Conservation (phyloP, 2,329 filamentous ascomycete species). For the Teratosphaeria gauchensis region DNA sequence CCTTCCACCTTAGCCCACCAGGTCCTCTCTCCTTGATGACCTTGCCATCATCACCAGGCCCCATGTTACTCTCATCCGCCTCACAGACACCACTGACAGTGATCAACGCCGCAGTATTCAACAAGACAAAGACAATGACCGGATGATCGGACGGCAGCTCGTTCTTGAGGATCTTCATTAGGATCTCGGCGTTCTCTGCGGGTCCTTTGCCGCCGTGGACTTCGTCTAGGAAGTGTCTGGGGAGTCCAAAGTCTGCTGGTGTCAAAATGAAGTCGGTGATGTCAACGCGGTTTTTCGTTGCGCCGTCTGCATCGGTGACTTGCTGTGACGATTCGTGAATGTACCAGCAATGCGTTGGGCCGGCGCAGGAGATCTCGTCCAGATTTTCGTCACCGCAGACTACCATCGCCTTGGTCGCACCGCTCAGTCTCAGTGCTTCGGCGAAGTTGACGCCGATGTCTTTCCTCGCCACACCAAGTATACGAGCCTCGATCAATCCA, state of each 20-base stretch:
- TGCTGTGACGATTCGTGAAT: conserved; percentile 25
- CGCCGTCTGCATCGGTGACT: conserved; percentile 32
- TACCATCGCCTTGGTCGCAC: conserved; percentile 73
- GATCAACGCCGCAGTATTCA: conserved; percentile 84
- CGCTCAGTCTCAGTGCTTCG: conserved; percentile 67
- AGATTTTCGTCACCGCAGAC: conserved; percentile 92
- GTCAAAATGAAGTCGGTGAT: conserved; percentile 69
- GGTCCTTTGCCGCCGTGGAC: conserved; percentile 83
- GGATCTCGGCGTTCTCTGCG: conserved; percentile 74
- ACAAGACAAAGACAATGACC: conserved; percentile 83
- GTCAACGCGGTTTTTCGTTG: conserved; percentile 38
- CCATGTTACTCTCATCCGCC: conserved; percentile 69
- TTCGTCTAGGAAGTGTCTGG: conserved; percentile 59
- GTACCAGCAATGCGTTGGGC: conserved; percentile 78
- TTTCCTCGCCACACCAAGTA: conserved; percentile 85
- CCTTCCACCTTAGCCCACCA: conserved; percentile 85
- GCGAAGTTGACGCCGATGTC: conserved; percentile 84
- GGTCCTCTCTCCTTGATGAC: conserved; percentile 77
- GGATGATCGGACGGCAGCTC: conserved; percentile 68
- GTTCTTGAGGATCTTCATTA: conserved; percentile 65
- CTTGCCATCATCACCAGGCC: conserved; percentile 65
- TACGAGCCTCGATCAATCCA: conserved; percentile 65
- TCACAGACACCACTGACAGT: conserved; percentile 83
- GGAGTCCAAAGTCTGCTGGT: conserved; percentile 80
- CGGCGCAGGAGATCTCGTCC: conserved; percentile 90